A percentile compares a stretch with the other conserved stretches of the same genome.
phyloP scores from a whole-genome alignment of 495 filamentous ascomycete genomes.

The Cairneyella variabilis region DNA sequence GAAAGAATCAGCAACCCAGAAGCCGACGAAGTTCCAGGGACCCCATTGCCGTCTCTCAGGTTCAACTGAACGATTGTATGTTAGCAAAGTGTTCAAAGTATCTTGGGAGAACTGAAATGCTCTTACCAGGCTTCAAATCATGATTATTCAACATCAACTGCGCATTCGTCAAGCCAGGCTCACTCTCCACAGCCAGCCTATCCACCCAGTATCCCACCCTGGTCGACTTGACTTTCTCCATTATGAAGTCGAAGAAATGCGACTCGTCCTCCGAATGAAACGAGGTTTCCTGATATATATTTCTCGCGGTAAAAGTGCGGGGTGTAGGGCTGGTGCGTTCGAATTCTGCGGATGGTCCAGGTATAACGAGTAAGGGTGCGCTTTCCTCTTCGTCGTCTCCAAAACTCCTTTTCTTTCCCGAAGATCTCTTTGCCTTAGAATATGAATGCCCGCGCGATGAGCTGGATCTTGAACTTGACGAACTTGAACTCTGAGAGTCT shows the following conservation, averaged over 20 bases:
- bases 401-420: neutral
- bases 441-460: too few relatives aligned
- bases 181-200: conserved; percentile 66
- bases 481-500: conserved; percentile 3
- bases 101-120: neutral
- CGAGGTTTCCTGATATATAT: neutral
- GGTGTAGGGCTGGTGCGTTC: neutral
- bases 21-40: conserved; percentile 83
- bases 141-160: conserved; percentile 90
- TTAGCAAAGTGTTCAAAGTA: neutral
- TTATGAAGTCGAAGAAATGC: conserved; percentile 21
- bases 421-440: too few relatives aligned
- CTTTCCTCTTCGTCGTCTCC: conserved; percentile 7
- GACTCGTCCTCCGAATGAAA: conserved; percentile 24
- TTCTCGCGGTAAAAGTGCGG: neutral
- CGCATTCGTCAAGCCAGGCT: conserved; percentile 75
- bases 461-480: too few relatives aligned
- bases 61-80: conserved; percentile 52
- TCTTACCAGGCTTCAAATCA: conserved; percentile 76
- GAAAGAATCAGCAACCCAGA: conserved; percentile 92
- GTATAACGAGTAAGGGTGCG: conserved; percentile 14
- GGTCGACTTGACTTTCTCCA: conserved; percentile 26
- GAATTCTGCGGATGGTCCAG: neutral
- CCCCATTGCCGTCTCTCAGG: conserved; percentile 82
- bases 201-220: conserved; percentile 29